Evolutionary conservation across 139 green algal species (phyloP).

Genomic region (Chlorella sp.): DNA sequence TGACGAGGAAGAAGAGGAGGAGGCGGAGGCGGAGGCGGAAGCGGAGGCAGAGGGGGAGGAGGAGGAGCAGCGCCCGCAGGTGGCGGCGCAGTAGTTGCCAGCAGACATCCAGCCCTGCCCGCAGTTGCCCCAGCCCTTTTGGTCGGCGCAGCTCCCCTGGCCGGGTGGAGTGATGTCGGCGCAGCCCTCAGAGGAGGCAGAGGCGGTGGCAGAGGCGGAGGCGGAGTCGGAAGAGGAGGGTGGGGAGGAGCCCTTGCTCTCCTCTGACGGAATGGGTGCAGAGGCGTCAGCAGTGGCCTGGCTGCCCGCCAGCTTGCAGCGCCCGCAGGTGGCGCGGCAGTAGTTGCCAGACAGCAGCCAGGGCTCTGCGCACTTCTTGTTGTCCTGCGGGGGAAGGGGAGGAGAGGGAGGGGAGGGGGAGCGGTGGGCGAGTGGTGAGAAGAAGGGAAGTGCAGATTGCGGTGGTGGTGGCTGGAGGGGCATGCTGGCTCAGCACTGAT

Average conservation of each 20-base stretch:
- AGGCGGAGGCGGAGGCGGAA: background rate
- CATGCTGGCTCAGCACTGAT: too few relatives aligned
- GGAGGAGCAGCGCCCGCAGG: background rate
- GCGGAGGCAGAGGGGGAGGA: background rate
- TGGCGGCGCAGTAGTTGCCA: conserved; percentile 6
- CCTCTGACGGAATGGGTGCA: too few relatives aligned
- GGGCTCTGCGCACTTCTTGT: conserved; percentile 4
- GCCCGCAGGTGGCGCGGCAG: conserved; percentile 26
- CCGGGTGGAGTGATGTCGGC: conserved; percentile 19
- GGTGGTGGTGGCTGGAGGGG: too few relatives aligned
- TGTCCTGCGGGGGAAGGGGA: conserved; percentile 3
- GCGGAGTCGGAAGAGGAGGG: background rate
- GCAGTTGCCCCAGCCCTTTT: conserved; percentile 47
- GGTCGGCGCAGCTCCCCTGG: conserved; percentile 36
- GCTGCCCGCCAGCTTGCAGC: conserved; percentile 6
- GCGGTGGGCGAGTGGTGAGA: background rate
- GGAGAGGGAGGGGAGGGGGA: background rate
- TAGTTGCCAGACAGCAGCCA: conserved; percentile 27
- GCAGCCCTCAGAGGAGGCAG: background rate
- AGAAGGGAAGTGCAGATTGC: background rate
- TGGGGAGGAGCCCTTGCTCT: background rate
- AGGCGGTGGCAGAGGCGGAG: background rate
- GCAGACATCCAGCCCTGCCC: conserved; percentile 4
- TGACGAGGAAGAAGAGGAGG: background rate
- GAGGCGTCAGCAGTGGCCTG: too few relatives aligned